Evolutionary conservation across 2,329 filamentous ascomycete genomes (phyloP).

Genomic region (Aspergillus ustus): DNA sequence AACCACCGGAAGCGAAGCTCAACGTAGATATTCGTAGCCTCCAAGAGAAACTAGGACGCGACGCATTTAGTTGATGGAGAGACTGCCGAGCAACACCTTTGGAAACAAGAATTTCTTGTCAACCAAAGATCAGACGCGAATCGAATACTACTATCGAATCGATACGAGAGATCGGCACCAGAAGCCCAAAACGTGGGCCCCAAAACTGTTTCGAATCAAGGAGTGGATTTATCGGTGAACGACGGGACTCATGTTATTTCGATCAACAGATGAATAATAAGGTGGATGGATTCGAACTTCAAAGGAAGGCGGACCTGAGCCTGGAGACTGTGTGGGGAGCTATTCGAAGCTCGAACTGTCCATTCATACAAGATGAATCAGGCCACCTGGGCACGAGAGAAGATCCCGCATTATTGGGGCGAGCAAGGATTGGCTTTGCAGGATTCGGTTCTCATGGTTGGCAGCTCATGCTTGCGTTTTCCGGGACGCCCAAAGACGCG

Average conservation of each 20-base stretch:
- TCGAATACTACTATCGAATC: neutral
- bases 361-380: neutral
- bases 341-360: neutral
- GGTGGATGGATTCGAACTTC: too few species aligned
- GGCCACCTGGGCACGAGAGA: neutral
- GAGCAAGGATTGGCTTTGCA: neutral
- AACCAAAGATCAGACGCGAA: neutral
- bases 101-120: neutral
- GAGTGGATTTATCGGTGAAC: neutral
- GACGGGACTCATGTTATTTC: neutral
- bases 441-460: neutral
- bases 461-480: neutral
- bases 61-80: neutral
- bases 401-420: neutral
- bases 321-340: neutral
- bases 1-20: neutral
- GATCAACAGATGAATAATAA: constrained; percentile 1
- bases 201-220: neutral
- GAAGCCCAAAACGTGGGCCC: neutral
- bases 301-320: too few species aligned
- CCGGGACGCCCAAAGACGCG: neutral
- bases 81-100: neutral
- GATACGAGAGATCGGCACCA: neutral
- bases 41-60: neutral
- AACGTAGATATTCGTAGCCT: neutral